Evolutionary conservation across 2,329 filamentous ascomycete species (phyloP), one percentile per base, ranked within the genome.

Genomic region (Fusarium setosum): DNA sequence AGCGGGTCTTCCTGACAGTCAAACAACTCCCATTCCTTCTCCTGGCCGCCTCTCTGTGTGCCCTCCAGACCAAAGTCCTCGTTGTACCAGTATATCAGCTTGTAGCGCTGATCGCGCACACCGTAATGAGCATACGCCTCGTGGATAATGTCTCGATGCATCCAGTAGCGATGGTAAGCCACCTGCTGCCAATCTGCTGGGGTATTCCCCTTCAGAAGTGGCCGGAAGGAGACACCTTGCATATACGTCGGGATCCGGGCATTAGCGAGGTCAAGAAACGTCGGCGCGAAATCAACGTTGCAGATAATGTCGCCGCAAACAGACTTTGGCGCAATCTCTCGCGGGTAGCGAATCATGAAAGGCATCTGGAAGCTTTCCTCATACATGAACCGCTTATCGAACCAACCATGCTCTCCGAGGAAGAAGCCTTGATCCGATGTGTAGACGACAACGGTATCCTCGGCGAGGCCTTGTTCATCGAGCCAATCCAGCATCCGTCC

Each of bases 371-470:
- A 86, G 13, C 76, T 80, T 70, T 86, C 83, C 61, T 87, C 84
- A 71, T 86, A 86, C 81, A 86, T 86, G 71, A 86, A 86, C 4
- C 84, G 80, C 73, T 86, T 86, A 70, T 86, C 84, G 65, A 86
- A 86, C 84, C 83, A 86, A 52, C 84, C 84, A 60, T 86, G 84
- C 58, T 86, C 84, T 8, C 84, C 84, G 0, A 86, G 79, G 70
- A 86, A 86, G 74, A 86, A 86, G 6, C 84, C 84, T 60, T 86
- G 83, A 62, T 86, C 84, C 0, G 82, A 84, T 0, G 81, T 85
- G 61, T 86, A 86, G n/a, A 86, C 76, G 3, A 86, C 80, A 4
- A 86, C 72, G 0, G 83, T 86, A 63, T 85, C 79, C 1, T 83
- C 74, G 0, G 78, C 72, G 0, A 85, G 69, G 0, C 72, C 78